Evolutionary conservation across 768 basidiomycete genomes (phyloP).

Genomic region (Leucogyrophana mollusca): DNA sequence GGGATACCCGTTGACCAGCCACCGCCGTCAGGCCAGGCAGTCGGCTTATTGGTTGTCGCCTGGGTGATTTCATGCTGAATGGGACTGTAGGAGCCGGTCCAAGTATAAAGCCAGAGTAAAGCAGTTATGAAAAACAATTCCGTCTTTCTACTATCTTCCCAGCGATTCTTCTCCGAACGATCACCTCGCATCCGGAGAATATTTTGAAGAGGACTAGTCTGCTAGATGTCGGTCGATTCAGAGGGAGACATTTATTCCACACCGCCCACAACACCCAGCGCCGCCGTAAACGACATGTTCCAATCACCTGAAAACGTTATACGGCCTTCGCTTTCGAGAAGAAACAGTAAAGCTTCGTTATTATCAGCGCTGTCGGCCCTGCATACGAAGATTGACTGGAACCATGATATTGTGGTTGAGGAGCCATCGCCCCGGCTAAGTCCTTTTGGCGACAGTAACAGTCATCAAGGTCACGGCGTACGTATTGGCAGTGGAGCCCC

Average conservation of each 20-base stretch:
- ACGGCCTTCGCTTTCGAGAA: constrained; percentile 39
- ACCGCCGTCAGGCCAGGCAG: not conserved
- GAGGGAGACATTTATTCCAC: constrained; percentile 43
- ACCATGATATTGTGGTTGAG: constrained; percentile 36
- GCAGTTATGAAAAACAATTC: not conserved
- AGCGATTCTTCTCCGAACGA: constrained; percentile 7
- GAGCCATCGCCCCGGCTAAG: constrained; percentile 19
- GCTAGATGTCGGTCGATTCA: constrained; percentile 25
- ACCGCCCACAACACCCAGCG: constrained; percentile 40
- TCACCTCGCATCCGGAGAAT: constrained; percentile 3
- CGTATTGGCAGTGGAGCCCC: no score
- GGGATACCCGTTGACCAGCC: constrained; percentile 10
- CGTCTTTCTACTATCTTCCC: constrained; percentile 4
- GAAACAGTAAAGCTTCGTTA: constrained; percentile 30
- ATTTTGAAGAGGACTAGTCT: constrained; percentile 10
- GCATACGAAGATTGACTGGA: constrained; percentile 34
- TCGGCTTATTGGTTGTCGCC: constrained; percentile 16
- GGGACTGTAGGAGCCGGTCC: not conserved
- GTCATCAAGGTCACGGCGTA: not conserved
- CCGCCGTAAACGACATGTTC: constrained; percentile 14
- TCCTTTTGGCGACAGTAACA: constrained; percentile 13
- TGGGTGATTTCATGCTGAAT: constrained; percentile 21
- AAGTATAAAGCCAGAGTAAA: constrained; percentile 20
- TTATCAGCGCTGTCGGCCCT: constrained; percentile 21
- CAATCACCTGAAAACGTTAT: constrained; percentile 17